Percentiles rank a stretch among this genome's conserved stretches.
Evolutionary conservation across 192 early-diverging fungal species (phyloP).

Genomic region (Dissophora ornata): DNA sequence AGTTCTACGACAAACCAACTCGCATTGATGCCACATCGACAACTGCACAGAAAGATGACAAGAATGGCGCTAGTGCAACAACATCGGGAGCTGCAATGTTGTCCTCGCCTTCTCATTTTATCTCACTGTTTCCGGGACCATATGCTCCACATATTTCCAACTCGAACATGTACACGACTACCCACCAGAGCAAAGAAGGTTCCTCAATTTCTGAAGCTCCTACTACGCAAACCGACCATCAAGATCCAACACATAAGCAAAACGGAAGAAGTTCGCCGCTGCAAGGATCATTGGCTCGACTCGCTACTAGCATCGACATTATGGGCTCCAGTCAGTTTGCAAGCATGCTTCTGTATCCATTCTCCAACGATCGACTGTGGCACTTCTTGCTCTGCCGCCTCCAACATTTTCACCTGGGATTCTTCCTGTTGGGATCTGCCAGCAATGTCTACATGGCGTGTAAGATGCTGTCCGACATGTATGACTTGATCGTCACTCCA

Average conservation of each 20-base stretch:
- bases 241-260: not conserved
- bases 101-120: conserved; percentile 17
- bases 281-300: conserved; percentile 25
- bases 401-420: conserved; percentile 66
- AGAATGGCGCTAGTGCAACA: not conserved
- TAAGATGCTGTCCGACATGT: conserved; percentile 66
- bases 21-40: not conserved
- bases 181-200: not conserved
- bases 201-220: not conserved
- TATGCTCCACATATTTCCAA: conserved; percentile 34
- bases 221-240: not conserved
- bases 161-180: conserved; percentile 11
- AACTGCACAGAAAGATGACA: not conserved
- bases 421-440: conserved; percentile 66
- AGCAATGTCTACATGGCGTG: conserved; percentile 65
- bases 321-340: conserved; percentile 42
- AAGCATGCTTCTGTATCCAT: conserved; percentile 53
- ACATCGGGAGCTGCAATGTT: not conserved
- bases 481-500: conserved; percentile 58
- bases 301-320: conserved; percentile 34
- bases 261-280: not conserved
- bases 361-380: conserved; percentile 61
- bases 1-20: not conserved
- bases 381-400: conserved; percentile 58
- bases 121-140: conserved; percentile 38